These are phyloP conservation scores for Nannochloris sp. DNA, from an alignment of 139 green algal genomes.

Conservation along the genomic window DNA sequence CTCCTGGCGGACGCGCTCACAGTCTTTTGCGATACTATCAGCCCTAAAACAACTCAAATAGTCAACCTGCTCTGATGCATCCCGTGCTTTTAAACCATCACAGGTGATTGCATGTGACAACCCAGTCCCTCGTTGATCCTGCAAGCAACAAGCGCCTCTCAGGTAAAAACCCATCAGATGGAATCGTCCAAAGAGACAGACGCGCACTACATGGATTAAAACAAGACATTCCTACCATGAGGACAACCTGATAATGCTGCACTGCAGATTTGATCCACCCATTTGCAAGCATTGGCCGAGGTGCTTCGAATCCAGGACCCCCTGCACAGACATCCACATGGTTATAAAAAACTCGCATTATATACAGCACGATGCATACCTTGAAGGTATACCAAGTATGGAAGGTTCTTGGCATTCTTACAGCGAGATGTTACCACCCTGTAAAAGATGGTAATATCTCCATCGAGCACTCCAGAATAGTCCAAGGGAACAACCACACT, in stretches of 20 bases:
- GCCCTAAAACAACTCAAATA: constrained; percentile 69
- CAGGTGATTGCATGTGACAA: constrained; percentile 53
- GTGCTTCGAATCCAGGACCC: constrained; percentile 77
- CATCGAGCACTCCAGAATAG: constrained; percentile 25
- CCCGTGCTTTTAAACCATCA: constrained; percentile 39
- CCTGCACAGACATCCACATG: constrained; percentile 30
- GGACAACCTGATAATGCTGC: constrained; percentile 62
- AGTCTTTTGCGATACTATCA: constrained; percentile 86
- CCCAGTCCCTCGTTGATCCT: constrained; percentile 76
- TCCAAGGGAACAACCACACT: constrained; percentile 62
- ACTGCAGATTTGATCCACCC: constrained; percentile 73
- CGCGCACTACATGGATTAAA: no score
- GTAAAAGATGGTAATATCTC: constrained; percentile 63
- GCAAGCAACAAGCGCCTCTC: background rate
- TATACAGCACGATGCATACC: constrained; percentile 25
- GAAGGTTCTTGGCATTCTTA: constrained; percentile 33
- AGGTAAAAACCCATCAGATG: no score
- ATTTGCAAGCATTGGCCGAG: constrained; percentile 47
- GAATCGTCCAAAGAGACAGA: background rate
- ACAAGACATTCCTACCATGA: constrained; percentile 40
- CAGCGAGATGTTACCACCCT: constrained; percentile 52
- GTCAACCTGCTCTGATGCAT: constrained; percentile 53
- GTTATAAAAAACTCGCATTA: no score
- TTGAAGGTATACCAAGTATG: constrained; percentile 79
- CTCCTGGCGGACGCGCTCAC: constrained; percentile 62